A percentile compares a stretch with the other conserved stretches of the same genome.
Evolutionary conservation across 345 rosid genomes (phyloP).

Genomic region (Melastoma malabathricum): DNA sequence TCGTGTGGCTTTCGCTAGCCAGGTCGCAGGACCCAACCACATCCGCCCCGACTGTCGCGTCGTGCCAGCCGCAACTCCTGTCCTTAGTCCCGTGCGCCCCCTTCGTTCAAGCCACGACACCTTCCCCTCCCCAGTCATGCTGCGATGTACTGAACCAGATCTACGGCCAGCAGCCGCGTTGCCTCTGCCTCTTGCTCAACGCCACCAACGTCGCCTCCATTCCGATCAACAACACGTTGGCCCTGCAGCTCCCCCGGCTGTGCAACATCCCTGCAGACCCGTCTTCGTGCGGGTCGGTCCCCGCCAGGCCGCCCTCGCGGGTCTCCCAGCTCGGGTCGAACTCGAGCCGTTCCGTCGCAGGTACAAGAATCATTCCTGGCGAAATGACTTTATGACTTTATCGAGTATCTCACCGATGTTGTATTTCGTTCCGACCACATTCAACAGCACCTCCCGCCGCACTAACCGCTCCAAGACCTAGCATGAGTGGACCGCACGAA

Average conservation of each 20-base stretch:
- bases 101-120: constrained; percentile 49
- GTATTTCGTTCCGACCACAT: neutral
- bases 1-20: constrained; percentile 13
- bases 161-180: constrained; percentile 34
- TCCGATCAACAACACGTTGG: constrained; percentile 57
- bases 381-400: no score
- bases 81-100: constrained; percentile 58
- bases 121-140: constrained; percentile 40
- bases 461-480: constrained; percentile 3
- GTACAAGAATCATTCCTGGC: constrained; percentile 8
- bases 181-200: constrained; percentile 64
- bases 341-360: constrained; percentile 27
- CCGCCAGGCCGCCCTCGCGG: constrained; percentile 21
- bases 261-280: constrained; percentile 32
- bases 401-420: neutral
- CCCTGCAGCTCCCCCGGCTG: constrained; percentile 43
- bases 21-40: constrained; percentile 27
- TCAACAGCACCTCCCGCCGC: constrained; percentile 8
- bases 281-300: constrained; percentile 22
- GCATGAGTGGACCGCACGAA: constrained; percentile 1
- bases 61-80: constrained; percentile 43
- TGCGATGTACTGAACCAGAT: constrained; percentile 52
- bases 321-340: constrained; percentile 22
- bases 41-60: constrained; percentile 17
- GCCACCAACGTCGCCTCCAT: constrained; percentile 29